Evolutionary conservation across 768 basidiomycete species (phyloP).

Genomic region (Calocera viscosa): DNA sequence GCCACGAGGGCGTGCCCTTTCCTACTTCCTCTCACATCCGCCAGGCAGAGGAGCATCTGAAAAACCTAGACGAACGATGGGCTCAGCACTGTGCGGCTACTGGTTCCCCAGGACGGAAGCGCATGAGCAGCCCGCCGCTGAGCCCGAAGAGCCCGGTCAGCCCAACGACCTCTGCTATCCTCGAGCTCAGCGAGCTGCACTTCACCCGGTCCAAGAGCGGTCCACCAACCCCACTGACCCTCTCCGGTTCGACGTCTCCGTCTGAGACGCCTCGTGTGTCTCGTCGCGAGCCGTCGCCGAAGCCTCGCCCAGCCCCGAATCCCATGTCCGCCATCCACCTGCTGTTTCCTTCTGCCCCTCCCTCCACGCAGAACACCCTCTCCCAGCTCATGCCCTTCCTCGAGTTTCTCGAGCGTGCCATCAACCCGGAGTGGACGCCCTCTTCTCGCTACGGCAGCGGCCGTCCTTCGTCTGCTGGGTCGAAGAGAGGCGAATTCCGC

Average conservation of each 20-base stretch:
- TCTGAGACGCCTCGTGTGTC: not conserved
- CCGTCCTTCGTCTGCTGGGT: conserved; percentile 17
- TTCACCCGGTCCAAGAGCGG: conserved; percentile 9
- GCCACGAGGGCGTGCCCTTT: conserved; percentile 67
- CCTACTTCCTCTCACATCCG: conserved; percentile 53
- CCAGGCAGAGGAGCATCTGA: conserved; percentile 64
- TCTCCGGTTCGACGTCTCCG: not conserved
- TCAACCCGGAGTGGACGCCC: conserved; percentile 12
- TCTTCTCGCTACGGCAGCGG: conserved; percentile 12
- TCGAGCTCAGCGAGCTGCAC: conserved; percentile 11
- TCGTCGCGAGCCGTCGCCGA: not conserved
- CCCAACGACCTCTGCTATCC: conserved; percentile 8
- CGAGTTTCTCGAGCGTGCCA: conserved; percentile 43
- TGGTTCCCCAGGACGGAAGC: not conserved
- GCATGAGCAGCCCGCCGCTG: conserved; percentile 5
- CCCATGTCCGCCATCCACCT: conserved; percentile 17
- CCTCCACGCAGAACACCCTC: conserved; percentile 42
- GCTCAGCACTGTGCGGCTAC: conserved; percentile 14
- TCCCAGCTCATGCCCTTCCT: conserved; percentile 50
- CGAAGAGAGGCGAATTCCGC: not conserved
- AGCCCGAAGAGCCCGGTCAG: conserved; percentile 7
- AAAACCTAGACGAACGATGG: conserved; percentile 56
- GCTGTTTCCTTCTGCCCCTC: conserved; percentile 44
- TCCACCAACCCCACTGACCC: not conserved
- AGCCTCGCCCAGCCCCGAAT: conserved; percentile 18